Evolutionary conservation across 2,329 filamentous ascomycete species (phyloP).

Genomic region (Hypoxylon sp.): DNA sequence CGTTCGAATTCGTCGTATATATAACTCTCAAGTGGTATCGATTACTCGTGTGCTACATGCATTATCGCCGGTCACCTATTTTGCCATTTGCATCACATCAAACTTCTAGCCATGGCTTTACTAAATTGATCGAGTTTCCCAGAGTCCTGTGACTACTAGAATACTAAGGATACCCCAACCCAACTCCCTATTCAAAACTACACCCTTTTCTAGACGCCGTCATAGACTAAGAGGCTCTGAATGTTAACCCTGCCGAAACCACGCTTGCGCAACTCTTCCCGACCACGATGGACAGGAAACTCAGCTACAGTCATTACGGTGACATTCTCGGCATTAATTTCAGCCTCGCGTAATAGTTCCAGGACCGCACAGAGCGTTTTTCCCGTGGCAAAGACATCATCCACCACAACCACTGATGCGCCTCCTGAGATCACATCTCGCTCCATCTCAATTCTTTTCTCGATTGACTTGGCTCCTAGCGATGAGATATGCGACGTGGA

Average conservation of each 20-base stretch:
- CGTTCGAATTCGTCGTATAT: too few species aligned
- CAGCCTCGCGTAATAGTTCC: conserved; percentile 58
- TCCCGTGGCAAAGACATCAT: conserved; percentile 70
- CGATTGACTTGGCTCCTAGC: conserved; percentile 42
- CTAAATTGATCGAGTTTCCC: too few species aligned
- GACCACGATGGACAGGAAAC: conserved; percentile 66
- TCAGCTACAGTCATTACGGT: conserved; percentile 67
- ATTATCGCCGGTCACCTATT: too few species aligned
- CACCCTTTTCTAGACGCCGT: conserved; percentile 54
- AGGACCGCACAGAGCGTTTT: conserved; percentile 66
- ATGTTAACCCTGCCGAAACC: conserved; percentile 64
- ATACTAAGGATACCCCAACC: too few species aligned
- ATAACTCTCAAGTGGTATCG: too few species aligned
- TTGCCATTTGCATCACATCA: too few species aligned
- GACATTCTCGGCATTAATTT: conserved; percentile 56
- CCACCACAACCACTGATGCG: conserved; percentile 65
- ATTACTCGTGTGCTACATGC: too few species aligned
- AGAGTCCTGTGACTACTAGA: too few species aligned
- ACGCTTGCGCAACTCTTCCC: conserved; percentile 56
- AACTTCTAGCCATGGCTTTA: too few species aligned
- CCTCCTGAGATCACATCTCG: conserved; percentile 54
- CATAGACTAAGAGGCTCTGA: conserved; percentile 66
- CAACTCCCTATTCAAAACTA: too few species aligned
- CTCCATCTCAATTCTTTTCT: conserved; percentile 63
- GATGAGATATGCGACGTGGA: conserved; percentile 66